Base-by-base conservation (phyloP, 805 yeast genomes). In the Myxozyma monticola region DNA sequence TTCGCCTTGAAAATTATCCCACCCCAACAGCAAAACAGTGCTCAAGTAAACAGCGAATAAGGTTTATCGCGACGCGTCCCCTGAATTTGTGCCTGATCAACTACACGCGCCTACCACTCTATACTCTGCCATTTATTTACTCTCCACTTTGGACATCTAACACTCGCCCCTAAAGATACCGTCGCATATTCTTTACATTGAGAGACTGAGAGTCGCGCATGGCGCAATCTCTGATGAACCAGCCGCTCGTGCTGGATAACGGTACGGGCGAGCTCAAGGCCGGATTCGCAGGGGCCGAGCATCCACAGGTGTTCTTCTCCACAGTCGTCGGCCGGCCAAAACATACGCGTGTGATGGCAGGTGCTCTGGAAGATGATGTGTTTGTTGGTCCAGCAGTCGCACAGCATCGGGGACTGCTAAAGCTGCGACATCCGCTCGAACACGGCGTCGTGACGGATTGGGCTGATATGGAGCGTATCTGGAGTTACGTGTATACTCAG, bases 221-320 rank as follows among this genome's bases (percentile, higher is more conserved):
- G 20, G 45, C 54, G 24, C 25, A 46, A 18, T 46, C 47, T 34
- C 42, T 57, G 22, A 39, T 49, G n/a, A 84, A 84, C 62, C 91
- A 85, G 65, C 89, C 90, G 2, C 72, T 85, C 29, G 88, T 85
- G 31, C 69, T 85, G n/a, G 91, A 85, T 65, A 83, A 82, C 68
- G 96, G 98, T 6, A 84, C 96, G 2, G 95, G 96, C 1, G 76
- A 77, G 33, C 72, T 90, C 47, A 85, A 88, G 64, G 87, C 95
- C 1, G 97, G 98, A 0, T 87, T 90, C 67, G 95, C 96, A 0
- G 96, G 97, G 20, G 95, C 86, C 59, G 93, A 88, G 42, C 77
- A 73, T 58, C 98, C 98, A 2, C 77, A 80, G 60, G 67, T 78
- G 38, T 75, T 74, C 59, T 79, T 81, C 25, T 81, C 89, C 2